These are phyloP conservation scores for Leishmania major DNA, from an alignment of 208 protist species.

Conservation along the genomic window DNA sequence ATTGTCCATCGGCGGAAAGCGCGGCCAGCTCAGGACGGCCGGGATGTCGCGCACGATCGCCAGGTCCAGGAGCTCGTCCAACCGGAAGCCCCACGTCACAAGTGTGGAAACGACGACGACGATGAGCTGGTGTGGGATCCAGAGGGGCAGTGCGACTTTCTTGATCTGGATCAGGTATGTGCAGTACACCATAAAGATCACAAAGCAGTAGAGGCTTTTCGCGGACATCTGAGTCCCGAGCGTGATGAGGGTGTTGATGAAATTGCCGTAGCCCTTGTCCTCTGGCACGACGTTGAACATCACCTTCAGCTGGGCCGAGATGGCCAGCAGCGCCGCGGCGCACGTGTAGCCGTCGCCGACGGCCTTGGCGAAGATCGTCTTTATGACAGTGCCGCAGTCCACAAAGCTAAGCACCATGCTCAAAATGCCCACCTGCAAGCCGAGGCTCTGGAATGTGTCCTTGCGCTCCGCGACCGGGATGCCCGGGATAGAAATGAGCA, in stretches of 20 bases:
- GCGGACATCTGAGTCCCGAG: conserved; percentile 27
- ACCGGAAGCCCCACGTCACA: conserved; percentile 35
- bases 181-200: conserved; percentile 48
- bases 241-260: conserved; percentile 37
- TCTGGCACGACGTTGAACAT: conserved; percentile 52
- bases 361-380: conserved; percentile 56
- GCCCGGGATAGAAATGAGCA: conserved; percentile 56
- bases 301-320: conserved; percentile 48
- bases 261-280: conserved; percentile 34
- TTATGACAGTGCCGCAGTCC: conserved; percentile 58
- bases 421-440: conserved; percentile 53
- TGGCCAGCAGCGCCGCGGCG: conserved; percentile 51
- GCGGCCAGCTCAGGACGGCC: conserved; percentile 25
- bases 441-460: conserved; percentile 42
- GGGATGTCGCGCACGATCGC: conserved; percentile 48
- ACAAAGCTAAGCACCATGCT: conserved; percentile 51
- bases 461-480: conserved; percentile 28
- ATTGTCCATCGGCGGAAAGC: conserved; percentile 46
- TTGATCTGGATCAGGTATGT: conserved; percentile 58
- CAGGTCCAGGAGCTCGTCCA: conserved; percentile 34
- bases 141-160: conserved; percentile 42
- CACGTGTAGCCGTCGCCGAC: conserved; percentile 67
- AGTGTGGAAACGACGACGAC: conserved; percentile 56
- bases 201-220: conserved; percentile 48
- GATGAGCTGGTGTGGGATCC: conserved; percentile 69